phyloP scores from a whole-genome alignment of 139 green algal genomes.

The Chlorella ohadii region DNA sequence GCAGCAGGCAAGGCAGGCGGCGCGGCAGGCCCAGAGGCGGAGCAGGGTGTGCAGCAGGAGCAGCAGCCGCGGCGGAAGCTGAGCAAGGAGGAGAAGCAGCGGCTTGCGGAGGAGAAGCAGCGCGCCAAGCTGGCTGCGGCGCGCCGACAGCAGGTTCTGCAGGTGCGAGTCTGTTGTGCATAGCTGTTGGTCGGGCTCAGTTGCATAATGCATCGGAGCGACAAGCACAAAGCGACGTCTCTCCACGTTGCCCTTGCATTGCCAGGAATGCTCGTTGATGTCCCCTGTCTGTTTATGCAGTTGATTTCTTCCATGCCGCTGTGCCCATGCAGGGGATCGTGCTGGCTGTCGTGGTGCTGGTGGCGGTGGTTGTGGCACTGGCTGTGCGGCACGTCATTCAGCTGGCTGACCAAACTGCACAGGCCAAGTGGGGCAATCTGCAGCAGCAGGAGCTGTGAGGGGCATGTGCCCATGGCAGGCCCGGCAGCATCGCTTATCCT shows the following conservation, averaged over 20 bases:
- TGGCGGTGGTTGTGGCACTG: constrained; percentile 13
- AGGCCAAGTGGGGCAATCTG: constrained; percentile 15
- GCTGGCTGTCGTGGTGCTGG: constrained; percentile 24
- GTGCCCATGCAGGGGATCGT: background rate
- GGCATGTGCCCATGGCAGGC: too few species aligned
- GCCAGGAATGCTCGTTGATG: too few species aligned
- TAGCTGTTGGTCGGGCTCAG: too few species aligned
- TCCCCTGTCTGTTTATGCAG: too few species aligned
- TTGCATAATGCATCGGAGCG: too few species aligned
- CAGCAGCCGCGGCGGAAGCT: constrained; percentile 2
- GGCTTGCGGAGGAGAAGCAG: background rate
- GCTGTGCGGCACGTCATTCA: constrained; percentile 5
- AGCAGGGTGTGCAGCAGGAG: background rate
- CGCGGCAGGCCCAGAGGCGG: background rate
- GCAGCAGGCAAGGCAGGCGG: background rate
- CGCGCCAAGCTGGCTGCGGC: background rate
- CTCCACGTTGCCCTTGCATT: too few species aligned
- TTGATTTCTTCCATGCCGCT: too few species aligned
- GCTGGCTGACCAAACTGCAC: constrained; percentile 15
- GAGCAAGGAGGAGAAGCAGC: constrained; percentile 30
- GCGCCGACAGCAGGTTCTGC: constrained; percentile 13
- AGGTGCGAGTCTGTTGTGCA: too few species aligned
- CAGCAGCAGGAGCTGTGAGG: background rate
- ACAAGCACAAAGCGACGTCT: too few species aligned
- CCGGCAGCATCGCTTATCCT: too few species aligned